Base-by-base conservation (phyloP, 164 flowering plant species). In the Hamamelis virginiana region DNA sequence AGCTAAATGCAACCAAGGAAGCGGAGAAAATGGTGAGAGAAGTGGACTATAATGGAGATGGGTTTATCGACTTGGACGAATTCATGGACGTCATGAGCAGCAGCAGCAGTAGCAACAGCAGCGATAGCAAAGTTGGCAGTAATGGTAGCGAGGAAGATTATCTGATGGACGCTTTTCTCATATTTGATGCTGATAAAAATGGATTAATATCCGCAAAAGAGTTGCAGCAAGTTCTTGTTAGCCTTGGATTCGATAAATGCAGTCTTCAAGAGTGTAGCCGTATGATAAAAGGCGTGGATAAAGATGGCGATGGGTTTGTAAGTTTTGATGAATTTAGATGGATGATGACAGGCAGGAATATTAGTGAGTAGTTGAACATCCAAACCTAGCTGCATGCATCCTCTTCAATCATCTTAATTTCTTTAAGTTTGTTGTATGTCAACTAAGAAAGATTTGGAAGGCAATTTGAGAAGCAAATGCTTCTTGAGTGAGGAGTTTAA, bases 261-360 rank as follows among this genome's bases (percentile, higher is more conserved):
- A 80, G 83, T 62, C 66, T 86, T 11, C 44, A 69, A 27, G 89
- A 87, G 41, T 87, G 90, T 57, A 62, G 59, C 55, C 70, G 64
- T 4, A 89, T 90, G 93, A 90, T 88, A 5, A 77, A 66, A 73
- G 89, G 90, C 0, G 89, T 88, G 5, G 96, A 90, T 51, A 83
- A 64, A 62, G 80, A 90, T 70, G 96, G 96, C 1, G 90, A 90
- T 80, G 96, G 91, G 6, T 80, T 74, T 33, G 91, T 90, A 5
- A 75, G 80, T 71, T 88, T 87, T 41, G 76, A 88, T 62, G 96
- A 90, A 50, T 90, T 90, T 68, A 77, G 80, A 56, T 67, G 76
- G 9, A 88, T 90, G 92, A 86, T 90, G 91, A 76, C 23, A 8
- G 60, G 48, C 15, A 26, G 45, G n/a, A n/a, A n/a, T n/a, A n/a